Evolutionary conservation across 106 monocot genomes (phyloP).

Genomic region (Xerophyta viscosa): DNA sequence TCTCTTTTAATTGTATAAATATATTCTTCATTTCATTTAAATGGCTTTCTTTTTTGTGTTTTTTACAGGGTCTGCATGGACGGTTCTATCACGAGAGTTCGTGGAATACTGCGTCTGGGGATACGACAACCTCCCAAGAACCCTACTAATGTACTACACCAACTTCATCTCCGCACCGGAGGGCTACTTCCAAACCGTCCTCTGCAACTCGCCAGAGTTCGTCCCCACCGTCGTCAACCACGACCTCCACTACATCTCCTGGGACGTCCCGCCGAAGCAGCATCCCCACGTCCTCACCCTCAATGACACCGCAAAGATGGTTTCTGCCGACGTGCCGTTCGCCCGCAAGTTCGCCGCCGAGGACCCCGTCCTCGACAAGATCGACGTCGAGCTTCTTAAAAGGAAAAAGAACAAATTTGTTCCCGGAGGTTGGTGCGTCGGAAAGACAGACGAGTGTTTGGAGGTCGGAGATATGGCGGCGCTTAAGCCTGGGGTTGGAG

Average conservation of each 20-base stretch:
- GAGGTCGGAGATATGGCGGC: constrained; percentile 17
- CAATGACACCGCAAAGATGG: constrained; percentile 37
- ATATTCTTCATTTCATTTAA: background rate
- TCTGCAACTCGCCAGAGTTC: constrained; percentile 32
- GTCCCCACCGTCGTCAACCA: constrained; percentile 43
- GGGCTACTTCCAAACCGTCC: constrained; percentile 52
- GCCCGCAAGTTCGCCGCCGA: constrained; percentile 60
- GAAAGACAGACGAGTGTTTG: constrained; percentile 20
- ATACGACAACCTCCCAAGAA: constrained; percentile 84
- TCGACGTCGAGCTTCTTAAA: constrained; percentile 53
- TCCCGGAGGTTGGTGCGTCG: constrained; percentile 61
- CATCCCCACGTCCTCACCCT: constrained; percentile 54
- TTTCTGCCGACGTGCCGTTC: constrained; percentile 58
- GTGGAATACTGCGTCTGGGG: constrained; percentile 77
- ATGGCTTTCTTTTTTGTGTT: background rate
- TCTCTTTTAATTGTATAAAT: too few relatives aligned
- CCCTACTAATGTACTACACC: constrained; percentile 92
- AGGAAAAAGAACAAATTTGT: constrained; percentile 17
- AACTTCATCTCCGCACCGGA: constrained; percentile 89
- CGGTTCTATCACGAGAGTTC: constrained; percentile 52
- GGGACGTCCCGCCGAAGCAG: constrained; percentile 80
- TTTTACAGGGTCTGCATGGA: constrained; percentile 68
- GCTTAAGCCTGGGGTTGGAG: constrained; percentile 44
- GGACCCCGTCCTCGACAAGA: constrained; percentile 45
- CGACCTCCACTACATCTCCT: constrained; percentile 31